These are phyloP conservation scores for Alternaria rosae DNA, from an alignment of 2,329 filamentous ascomycete species.

Conservation along the genomic window DNA sequence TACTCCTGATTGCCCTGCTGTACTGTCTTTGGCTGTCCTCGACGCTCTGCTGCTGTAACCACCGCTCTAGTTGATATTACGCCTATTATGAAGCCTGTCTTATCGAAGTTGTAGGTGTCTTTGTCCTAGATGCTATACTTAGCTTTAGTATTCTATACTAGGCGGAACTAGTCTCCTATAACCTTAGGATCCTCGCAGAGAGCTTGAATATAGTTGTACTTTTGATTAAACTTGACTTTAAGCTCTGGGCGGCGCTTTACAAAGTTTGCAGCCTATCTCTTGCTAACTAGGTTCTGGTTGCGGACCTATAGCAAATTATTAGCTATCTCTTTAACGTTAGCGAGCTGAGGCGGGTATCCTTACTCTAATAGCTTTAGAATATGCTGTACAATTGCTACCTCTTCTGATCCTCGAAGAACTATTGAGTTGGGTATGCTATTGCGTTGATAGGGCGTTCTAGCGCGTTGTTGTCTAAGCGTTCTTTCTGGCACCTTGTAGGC, in stretches of 20 bases:
- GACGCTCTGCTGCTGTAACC: slow-evolving; percentile 1
- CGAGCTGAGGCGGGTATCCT: too few relatives aligned
- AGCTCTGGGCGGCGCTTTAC: too few relatives aligned
- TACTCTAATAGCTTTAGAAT: too few relatives aligned
- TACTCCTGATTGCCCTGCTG: too few relatives aligned
- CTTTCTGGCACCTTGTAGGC: not conserved
- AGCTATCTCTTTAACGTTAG: too few relatives aligned
- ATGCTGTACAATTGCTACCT: too few relatives aligned
- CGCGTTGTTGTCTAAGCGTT: not conserved
- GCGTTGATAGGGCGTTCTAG: not conserved
- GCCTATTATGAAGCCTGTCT: slow-evolving; percentile 21
- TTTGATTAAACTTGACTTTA: too few relatives aligned
- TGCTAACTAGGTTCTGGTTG: too few relatives aligned
- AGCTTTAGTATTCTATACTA: slow-evolving; percentile 13
- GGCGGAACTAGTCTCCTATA: slow-evolving; percentile 15
- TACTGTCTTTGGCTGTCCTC: not conserved
- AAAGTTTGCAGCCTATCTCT: not conserved
- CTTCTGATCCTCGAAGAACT: not conserved
- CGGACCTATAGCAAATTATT: too few relatives aligned
- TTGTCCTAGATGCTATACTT: slow-evolving; percentile 17
- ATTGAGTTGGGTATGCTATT: slow-evolving; percentile 1
- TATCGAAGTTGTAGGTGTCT: slow-evolving; percentile 24
- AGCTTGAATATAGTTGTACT: too few relatives aligned
- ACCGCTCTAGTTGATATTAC: slow-evolving; percentile 9
- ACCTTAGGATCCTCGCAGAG: slow-evolving; percentile 13